phyloP scores from a whole-genome alignment of 2,329 filamentous ascomycete genomes.

The Exophiala alcalophila region DNA sequence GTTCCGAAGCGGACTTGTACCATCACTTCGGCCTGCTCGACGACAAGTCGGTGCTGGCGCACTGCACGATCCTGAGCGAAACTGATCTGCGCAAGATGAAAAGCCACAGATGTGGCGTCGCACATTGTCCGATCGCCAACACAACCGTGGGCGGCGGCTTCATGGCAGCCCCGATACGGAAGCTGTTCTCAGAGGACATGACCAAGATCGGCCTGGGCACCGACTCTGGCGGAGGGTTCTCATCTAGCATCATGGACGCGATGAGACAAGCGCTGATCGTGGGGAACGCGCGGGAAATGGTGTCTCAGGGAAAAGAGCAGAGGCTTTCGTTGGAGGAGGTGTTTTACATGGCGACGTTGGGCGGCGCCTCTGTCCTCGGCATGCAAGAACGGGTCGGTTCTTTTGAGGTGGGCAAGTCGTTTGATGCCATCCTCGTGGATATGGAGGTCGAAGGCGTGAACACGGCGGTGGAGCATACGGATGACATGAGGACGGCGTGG shows the following conservation, averaged over 20 bases:
- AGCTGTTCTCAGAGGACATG: slow-evolving; percentile 54
- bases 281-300: slow-evolving; percentile 32
- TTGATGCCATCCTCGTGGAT: slow-evolving; percentile 57
- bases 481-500: slow-evolving; percentile 49
- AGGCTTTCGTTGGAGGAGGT: slow-evolving; percentile 44
- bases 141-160: slow-evolving; percentile 61
- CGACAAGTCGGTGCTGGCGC: slow-evolving; percentile 56
- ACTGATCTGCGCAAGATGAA: slow-evolving; percentile 51
- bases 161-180: slow-evolving; percentile 55
- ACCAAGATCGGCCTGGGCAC: slow-evolving; percentile 59
- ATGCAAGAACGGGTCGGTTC: slow-evolving; percentile 49
- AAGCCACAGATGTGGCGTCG: slow-evolving; percentile 51
- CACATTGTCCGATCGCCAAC: slow-evolving; percentile 60
- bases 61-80: slow-evolving; percentile 57
- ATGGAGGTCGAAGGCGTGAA: slow-evolving; percentile 43
- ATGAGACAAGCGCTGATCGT: slow-evolving; percentile 56
- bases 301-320: slow-evolving; percentile 22
- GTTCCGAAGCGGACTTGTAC: slow-evolving; percentile 59
- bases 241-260: slow-evolving; percentile 55
- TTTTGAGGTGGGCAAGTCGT: slow-evolving; percentile 59
- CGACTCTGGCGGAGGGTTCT: slow-evolving; percentile 59
- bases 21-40: slow-evolving; percentile 53
- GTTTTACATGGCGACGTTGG: slow-evolving; percentile 37
- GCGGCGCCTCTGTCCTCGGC: slow-evolving; percentile 34
- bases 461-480: slow-evolving; percentile 53